These are phyloP conservation scores for Castanea sativa DNA, from an alignment of 306 rosid genomes.

Conservation along the genomic window DNA sequence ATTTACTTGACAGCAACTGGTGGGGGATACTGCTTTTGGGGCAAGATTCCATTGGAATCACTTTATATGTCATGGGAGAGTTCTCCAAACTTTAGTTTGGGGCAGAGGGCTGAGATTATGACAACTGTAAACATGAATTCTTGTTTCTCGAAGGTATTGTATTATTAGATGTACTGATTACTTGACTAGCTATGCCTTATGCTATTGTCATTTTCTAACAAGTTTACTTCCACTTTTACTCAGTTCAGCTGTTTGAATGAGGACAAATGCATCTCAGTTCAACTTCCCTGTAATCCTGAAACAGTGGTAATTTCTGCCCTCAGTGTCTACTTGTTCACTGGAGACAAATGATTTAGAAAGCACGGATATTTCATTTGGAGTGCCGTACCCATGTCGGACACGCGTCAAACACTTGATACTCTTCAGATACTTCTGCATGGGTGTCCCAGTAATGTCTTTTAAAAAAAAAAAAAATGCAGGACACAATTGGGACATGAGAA, in stretches of 20 bases:
- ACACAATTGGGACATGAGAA: too few relatives aligned
- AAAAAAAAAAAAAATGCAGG: too few relatives aligned
- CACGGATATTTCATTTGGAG: too few relatives aligned
- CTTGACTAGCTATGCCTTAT: conserved; percentile 11
- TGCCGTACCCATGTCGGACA: too few relatives aligned
- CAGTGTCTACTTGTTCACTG: conserved; percentile 13
- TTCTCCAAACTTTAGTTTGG: conserved; percentile 54
- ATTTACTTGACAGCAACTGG: conserved; percentile 45
- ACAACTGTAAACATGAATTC: conserved; percentile 52
- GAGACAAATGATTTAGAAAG: background rate
- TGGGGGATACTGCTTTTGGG: conserved; percentile 60
- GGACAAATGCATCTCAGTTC: conserved; percentile 53
- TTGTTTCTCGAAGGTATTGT: conserved; percentile 66
- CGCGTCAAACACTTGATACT: too few relatives aligned
- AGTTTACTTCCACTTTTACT: conserved; percentile 4
- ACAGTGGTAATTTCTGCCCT: conserved; percentile 46
- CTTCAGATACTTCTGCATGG: too few relatives aligned
- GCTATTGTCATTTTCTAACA: background rate
- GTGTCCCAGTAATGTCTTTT: too few relatives aligned
- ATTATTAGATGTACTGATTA: conserved; percentile 13
- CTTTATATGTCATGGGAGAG: conserved; percentile 54
- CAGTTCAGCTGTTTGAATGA: conserved; percentile 59
- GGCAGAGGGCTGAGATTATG: conserved; percentile 59
- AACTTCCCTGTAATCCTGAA: conserved; percentile 43
- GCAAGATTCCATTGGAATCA: conserved; percentile 60